Evolutionary conservation across 163 green algal genomes (phyloP).

Genomic region (Scenedesmus sp.): DNA sequence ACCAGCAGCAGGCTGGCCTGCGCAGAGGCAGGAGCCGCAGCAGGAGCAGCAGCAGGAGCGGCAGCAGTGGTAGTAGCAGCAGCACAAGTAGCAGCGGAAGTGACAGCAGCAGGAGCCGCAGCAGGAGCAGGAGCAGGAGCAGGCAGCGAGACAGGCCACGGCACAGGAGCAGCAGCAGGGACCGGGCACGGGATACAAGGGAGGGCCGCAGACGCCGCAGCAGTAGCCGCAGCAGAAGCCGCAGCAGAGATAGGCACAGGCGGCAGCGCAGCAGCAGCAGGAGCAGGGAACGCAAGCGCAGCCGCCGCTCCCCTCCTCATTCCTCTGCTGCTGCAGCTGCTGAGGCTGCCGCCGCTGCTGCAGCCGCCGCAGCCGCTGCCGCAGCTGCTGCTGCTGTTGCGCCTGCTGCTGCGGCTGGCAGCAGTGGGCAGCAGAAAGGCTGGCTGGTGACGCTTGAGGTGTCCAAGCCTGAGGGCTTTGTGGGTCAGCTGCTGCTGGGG

Average conservation of each 20-base stretch:
- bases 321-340: constrained; percentile 1
- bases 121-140: constrained; percentile 27
- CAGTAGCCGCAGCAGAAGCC: background rate
- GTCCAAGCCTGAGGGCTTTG: constrained; percentile 58
- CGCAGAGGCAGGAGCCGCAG: constrained; percentile 17
- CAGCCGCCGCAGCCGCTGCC: background rate
- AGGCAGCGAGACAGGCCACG: background rate
- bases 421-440: background rate
- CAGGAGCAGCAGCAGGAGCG: constrained; percentile 21
- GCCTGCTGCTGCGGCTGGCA: background rate
- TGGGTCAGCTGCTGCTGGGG: constrained; percentile 68
- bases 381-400: constrained; percentile 4
- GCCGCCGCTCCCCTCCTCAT: background rate
- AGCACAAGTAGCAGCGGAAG: constrained; percentile 16
- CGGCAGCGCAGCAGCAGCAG: background rate
- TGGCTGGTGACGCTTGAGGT: constrained; percentile 68
- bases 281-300: background rate
- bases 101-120: constrained; percentile 4
- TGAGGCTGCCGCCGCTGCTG: background rate
- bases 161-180: constrained; percentile 19
- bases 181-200: background rate
- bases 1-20: background rate
- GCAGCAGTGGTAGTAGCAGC: constrained; percentile 6
- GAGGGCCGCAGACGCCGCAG: background rate
- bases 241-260: background rate